Evolutionary conservation across 2,329 filamentous ascomycete species (phyloP), one percentile per base, ranked within the genome.

Genomic region (Cladorrhinum sp.): DNA sequence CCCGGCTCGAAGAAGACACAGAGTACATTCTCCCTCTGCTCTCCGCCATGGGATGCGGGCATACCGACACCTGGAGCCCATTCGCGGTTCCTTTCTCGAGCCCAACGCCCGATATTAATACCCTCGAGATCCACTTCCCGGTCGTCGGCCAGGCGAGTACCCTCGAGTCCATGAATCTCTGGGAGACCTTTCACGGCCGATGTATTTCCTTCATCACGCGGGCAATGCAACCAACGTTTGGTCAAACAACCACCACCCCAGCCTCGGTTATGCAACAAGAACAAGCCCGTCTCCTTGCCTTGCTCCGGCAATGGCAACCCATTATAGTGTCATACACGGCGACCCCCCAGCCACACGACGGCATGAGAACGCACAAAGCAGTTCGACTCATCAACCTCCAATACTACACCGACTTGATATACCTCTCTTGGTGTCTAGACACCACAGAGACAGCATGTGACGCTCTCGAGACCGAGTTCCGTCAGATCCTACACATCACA

Each of bases 11-110:
- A 25, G 49, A 58, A 41, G 56, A 58, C 32, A 51, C 52, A 49
- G 56, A 52, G 4, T 52, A 53, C 56, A 58, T 58, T 3, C 56
- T 58, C 13, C 49, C 56, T n/a, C 36, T 58, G 10, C 7, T 58
- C 7, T 57, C 55, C 8, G 48, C 23, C 3, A 24, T 24, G 22
- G 38, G 49, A 18, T 48, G 36, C 10, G n/a, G n/a, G n/a, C n/a
- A n/a, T n/a, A n/a, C n/a, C n/a, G n/a, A n/a, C n/a, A n/a, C n/a
- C n/a, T n/a, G n/a, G 7, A 52, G 24, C n/a, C 38, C 23, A 2
- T 41, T 12, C 27, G 1, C 41, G 1, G 22, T 18, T 32, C 55
- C 45, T 12, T 36, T 2, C 10, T 4, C n/a, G 5, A 13, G 10
- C 10, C 41, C 41, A 20, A 45, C 16, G n/a, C n/a, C n/a, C 18